Evolutionary conservation across 2,329 filamentous ascomycete species (phyloP).

Genomic region (Anthostomella pinea): DNA sequence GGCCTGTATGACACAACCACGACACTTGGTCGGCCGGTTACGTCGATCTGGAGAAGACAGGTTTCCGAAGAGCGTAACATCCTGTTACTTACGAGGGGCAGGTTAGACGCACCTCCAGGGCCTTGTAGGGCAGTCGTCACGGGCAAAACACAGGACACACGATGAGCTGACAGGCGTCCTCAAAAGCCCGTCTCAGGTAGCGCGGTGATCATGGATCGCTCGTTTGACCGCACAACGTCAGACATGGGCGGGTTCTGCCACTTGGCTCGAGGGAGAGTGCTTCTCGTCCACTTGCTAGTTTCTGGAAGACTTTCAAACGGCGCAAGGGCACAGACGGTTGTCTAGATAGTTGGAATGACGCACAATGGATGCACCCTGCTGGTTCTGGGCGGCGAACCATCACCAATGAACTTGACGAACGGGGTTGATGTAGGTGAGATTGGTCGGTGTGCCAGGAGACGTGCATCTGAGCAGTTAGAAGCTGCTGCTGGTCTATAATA

Average conservation of each 20-base stretch:
- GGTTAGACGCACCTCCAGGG: conserved; percentile 26
- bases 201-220: conserved; percentile 19
- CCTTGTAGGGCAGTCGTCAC: conserved; percentile 17
- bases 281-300: too few relatives aligned
- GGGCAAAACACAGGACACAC: conserved; percentile 11
- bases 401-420: conserved; percentile 15
- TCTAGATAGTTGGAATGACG: too few relatives aligned
- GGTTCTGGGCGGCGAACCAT: conserved; percentile 15
- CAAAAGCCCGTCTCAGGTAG: conserved; percentile 10
- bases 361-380: too few relatives aligned
- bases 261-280: conserved; percentile 7
- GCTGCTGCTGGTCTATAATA: conserved; percentile 8
- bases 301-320: too few relatives aligned
- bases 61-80: conserved; percentile 24
- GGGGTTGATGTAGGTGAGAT: conserved; percentile 16
- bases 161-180: conserved; percentile 17
- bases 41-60: conserved; percentile 33
- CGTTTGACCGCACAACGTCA: conserved; percentile 20
- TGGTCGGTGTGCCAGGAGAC: conserved; percentile 19
- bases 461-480: conserved; percentile 21
- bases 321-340: too few relatives aligned
- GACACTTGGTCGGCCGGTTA: conserved; percentile 29
- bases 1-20: conserved; percentile 30
- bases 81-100: conserved; percentile 22
- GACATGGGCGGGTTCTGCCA: conserved; percentile 16